Evolutionary conservation across 805 yeast species (phyloP).

Genomic region (Blastobotrys americana): DNA sequence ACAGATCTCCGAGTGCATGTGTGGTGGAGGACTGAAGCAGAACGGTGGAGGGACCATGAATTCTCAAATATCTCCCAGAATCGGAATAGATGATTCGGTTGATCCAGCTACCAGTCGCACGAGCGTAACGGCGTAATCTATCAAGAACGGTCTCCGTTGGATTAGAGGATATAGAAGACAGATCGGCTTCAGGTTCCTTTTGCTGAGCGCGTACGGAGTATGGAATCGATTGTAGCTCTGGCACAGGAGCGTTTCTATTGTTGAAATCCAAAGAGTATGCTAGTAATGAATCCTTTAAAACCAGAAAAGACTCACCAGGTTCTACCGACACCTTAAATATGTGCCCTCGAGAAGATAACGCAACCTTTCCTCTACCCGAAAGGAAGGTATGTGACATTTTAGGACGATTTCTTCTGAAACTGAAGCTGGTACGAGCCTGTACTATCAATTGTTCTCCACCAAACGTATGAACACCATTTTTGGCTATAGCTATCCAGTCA

Average conservation of each 20-base stretch:
- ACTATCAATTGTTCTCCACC: slow-evolving; percentile 31
- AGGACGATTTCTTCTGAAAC: slow-evolving; percentile 13
- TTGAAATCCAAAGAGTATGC: slow-evolving; percentile 32
- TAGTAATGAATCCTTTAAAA: slow-evolving; percentile 35
- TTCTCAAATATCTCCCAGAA: slow-evolving; percentile 7
- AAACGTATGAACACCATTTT: slow-evolving; percentile 40
- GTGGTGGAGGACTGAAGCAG: slow-evolving; percentile 10
- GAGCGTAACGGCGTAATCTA: background rate
- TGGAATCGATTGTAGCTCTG: slow-evolving; percentile 4
- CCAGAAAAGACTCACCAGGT: slow-evolving; percentile 35
- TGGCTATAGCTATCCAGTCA: slow-evolving; percentile 38
- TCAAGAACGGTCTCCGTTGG: background rate
- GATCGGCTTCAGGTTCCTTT: background rate
- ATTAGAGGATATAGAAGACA: background rate
- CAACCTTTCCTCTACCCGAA: slow-evolving; percentile 41
- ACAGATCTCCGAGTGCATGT: background rate
- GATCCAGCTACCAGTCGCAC: background rate
- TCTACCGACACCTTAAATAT: slow-evolving; percentile 34
- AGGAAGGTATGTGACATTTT: slow-evolving; percentile 29
- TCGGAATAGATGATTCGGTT: slow-evolving; percentile 7
- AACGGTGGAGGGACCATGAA: slow-evolving; percentile 18
- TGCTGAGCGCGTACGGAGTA: slow-evolving; percentile 1
- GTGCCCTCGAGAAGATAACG: slow-evolving; percentile 35
- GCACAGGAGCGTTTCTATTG: slow-evolving; percentile 9
- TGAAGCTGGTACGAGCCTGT: slow-evolving; percentile 2